Evolutionary conservation across 352 stramenopile genomes (phyloP), one percentile per base, ranked within the genome.

Genomic region (Pythium grandisporangium): DNA sequence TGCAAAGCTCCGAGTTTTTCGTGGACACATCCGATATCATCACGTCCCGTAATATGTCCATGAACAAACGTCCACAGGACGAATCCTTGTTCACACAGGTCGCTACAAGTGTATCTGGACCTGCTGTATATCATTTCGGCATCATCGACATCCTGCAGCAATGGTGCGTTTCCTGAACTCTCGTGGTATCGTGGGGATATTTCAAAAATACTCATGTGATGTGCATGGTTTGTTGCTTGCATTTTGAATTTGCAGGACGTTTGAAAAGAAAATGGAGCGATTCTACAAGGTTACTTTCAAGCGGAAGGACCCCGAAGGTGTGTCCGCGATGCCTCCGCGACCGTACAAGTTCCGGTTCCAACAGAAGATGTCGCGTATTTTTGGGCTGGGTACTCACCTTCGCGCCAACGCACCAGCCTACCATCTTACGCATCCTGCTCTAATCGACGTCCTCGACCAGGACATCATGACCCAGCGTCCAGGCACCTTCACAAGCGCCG

Each of bases 61-160:
- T 61, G 53, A 44, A 14, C 32, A 61, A 61, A 47, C 47, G 30
- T n/a, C 43, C 43, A 4, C 63, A 73, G 33, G 61, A 76, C 19
- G 74, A 88, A 20, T 55, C 73, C 42, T 59, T 89, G 32, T 89
- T 84, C 43, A 91, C 76, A 16, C 81, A 95, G 51, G 63, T 76
- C 0, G 80, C 80, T 16, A 91, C 76, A 21, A 93, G 80, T 48
- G 81, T 95, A 19, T 83, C 82, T 17, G 82, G 80, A 26, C 84
- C 84, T 34, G 88, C 76, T 23, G 56, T 93, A 26, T 96, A 95
- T 63, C 84, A 95, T 48, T 91, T 96, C 37, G 84, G 84, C 42
- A 93, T 96, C 52, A 96, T 96, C 50, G 84, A 96, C 48, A 91
- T 96, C 33, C 52, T 96, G 34, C 84, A 96, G 62, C 77, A 93